Evolutionary conservation across 495 filamentous ascomycete species (phyloP), one percentile per base, ranked within the genome.

Genomic region (Podospora pseudoanserina): DNA sequence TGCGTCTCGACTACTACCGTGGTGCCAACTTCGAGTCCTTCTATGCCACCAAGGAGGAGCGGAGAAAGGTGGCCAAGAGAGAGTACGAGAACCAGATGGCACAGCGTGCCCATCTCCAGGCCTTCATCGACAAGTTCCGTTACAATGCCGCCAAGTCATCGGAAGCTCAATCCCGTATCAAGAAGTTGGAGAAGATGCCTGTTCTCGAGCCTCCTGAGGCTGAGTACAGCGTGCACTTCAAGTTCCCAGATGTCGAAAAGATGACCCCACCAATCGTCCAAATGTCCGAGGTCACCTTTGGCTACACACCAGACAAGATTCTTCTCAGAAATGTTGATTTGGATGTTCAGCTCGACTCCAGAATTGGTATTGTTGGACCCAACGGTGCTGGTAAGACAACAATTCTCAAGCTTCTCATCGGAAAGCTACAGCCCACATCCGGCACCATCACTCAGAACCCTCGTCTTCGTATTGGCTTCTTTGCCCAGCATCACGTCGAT

Each of bases 1-100:
- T 96, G 80, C 87, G 95, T 28, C 85, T 99, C 49, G 95, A 99
- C 80, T 98, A 99, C 87, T 99, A 99, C 86, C 94, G 96, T 76
- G 92, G 95, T 20, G 93, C 93, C 71, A 97, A 97, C 82, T 99
- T 98, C 76, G 93, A 97, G 74, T 91, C 93, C 53, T 99, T 99
- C 86, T 99, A 99, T 76, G 93, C 93, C 4, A 97, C 94, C 28
- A 94, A 92, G 76, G 95, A 99, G 76, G 95, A 99, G 82, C 89
- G 95, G 27, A 89, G 94, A 72, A 99, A 98, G 86, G 93, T 90
- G 44, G 95, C 95, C 55, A 94, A 93, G 86, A 89, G 93, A 63
- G 95, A 99, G 79, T 99, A 99, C 79, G 95, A 99, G 79, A 98
- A 96, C 80, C 96, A 99, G 78, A 96, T 97, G 92, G 92, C 85